Percentiles rank a stretch among this genome's conserved stretches.
These are phyloP conservation scores for Penicillium sp. DNA, from an alignment of 2,329 filamentous ascomycete genomes.

Conservation along the genomic window DNA sequence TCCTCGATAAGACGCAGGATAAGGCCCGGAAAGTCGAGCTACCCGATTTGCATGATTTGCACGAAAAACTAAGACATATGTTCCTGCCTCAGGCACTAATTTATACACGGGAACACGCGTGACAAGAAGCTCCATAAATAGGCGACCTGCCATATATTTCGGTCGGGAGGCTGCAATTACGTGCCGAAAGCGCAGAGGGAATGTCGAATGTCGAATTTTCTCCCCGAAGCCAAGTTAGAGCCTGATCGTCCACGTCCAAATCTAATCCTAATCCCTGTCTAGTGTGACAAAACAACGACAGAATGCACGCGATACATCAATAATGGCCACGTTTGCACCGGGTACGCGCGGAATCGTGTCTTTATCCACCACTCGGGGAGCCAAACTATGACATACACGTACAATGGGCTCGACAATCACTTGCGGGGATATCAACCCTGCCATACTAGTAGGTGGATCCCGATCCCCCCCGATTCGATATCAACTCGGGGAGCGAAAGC, in stretches of 20 bases:
- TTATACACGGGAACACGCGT: too few relatives aligned
- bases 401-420: not conserved
- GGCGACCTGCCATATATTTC: not conserved
- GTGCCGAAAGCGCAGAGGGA: slow-evolving; percentile 17
- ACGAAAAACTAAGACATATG: not conserved
- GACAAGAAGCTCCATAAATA: not conserved
- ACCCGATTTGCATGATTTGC: slow-evolving; percentile 4
- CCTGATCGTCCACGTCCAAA: slow-evolving; percentile 6
- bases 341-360: slow-evolving; percentile 16
- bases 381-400: not conserved
- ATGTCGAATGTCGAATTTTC: slow-evolving; percentile 14
- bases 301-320: slow-evolving; percentile 23
- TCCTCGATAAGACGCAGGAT: not conserved
- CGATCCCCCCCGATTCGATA: slow-evolving; percentile 14
- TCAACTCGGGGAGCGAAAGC: slow-evolving; percentile 6
- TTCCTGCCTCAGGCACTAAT: slow-evolving; percentile 6
- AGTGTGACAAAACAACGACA: slow-evolving; percentile 25
- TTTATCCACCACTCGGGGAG: slow-evolving; percentile 3
- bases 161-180: slow-evolving; percentile 21
- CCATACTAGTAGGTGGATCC: not conserved
- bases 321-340: slow-evolving; percentile 19
- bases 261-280: slow-evolving; percentile 1
- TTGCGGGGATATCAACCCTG: not conserved
- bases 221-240: not conserved
- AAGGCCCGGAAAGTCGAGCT: not conserved